Evolutionary conservation across 805 yeast genomes (phyloP), one percentile per base, ranked within the genome.

Genomic region (Starmerella potacharoeniae): DNA sequence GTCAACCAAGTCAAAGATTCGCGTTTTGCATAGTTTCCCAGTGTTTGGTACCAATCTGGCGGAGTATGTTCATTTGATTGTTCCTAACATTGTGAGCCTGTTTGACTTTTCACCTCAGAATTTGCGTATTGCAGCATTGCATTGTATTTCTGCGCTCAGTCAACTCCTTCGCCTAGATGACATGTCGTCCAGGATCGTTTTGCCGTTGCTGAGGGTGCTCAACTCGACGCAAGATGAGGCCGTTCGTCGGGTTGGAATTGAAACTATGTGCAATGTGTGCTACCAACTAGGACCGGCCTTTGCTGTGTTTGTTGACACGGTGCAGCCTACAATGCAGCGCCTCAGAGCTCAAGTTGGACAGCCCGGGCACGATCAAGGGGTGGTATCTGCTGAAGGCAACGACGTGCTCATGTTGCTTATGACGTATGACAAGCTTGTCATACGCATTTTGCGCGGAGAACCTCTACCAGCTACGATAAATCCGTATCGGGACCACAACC

Each of bases 111-210:
- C 89, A 0, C 71, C 81, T 0, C 71, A 71, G 3, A 71, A 73
- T 14, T 74, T 91, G 36, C 73, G 87, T 54, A 78, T 77, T 55
- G 81, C 86, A 45, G 89, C 97, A 0, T 82, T 93, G 54, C 83
- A 83, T 49, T 81, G 95, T 0, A 74, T 93, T 44, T 96, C 96
- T 0, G 84, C 85, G 63, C 69, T 93, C 31, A 81, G 95, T 1
- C 82, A 80, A 61, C 77, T 75, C 40, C 83, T 91, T 4, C 77
- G 81, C 57, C 71, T 93, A 54, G 81, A 81, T 55, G 97, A 91
- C 61, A 84, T 89, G 87, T 83, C 96, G 0, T 85, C 96, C 1
- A 75, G 96, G 59, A 85, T 93, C 51, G 79, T 93, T 31, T 97
- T 91, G 62, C 91, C 97, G 0, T 68, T 93, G 11, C 70, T 90